Base-by-base conservation (phyloP, 768 basidiomycete genomes). In the Auriscalpium vulgare region DNA sequence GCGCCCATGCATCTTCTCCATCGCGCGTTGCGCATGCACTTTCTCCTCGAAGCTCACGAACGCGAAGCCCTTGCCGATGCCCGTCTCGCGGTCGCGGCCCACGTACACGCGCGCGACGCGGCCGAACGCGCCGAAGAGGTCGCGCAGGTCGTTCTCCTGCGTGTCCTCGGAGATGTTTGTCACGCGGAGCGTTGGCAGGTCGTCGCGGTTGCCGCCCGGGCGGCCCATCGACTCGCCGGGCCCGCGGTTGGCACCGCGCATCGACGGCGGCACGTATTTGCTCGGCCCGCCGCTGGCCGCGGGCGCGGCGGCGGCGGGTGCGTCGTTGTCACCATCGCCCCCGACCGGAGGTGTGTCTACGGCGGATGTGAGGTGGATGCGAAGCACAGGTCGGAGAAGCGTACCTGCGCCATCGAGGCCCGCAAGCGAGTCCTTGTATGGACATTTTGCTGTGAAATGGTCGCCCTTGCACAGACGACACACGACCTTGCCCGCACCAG, bases 371-470 rank as follows among this genome's bases (percentile, higher is more conserved):
- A 37, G 11, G n/a, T 35, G 9, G 10, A 35, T 36, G 14, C 50
- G n/a, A 35, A 17, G 8, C 34, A 10, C 11, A 10, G 11, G 34
- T 1, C 1, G 8, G n/a, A 37, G 10, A 7, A 51, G 68, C 75
- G 53, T 64, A 79, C 85, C 85, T 5, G 74, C 72, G 11, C 75
- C 76, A 35, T 80, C 89, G 49, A 93, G 75, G 4, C 83, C 88
- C 10, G 85, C 86, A 13, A 99, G 80, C 9, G 89, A 88, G 65
- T 97, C 94, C 73, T 94, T 97, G 80, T 94, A 95, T 7, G 97
- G 97, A 79, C 97, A 98, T 71, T 95, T 94, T 60, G 94, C 89
- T 13, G 97, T 99, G 72, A 95, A 98, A 75, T 98, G 97, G 61
- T 88, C 89, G 52, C 95, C 97, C 68, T 95, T 91, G 75, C 97